Evolutionary conservation across 139 green algal species (phyloP).

Genomic region (Trebouxia sp.): DNA sequence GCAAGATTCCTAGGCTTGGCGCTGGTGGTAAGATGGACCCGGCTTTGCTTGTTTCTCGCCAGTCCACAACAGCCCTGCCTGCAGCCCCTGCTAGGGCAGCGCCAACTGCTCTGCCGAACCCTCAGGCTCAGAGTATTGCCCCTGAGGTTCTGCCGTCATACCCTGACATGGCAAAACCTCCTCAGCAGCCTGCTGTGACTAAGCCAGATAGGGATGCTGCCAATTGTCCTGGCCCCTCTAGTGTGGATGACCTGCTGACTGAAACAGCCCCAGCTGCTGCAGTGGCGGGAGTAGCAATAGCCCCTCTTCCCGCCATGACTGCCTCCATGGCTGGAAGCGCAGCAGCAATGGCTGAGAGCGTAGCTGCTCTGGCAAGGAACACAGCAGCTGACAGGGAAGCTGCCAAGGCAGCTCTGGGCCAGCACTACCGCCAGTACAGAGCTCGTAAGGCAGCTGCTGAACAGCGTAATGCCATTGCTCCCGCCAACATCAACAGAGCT

Average conservation of each 20-base stretch:
- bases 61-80: background rate
- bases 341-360: background rate
- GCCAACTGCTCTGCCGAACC: background rate
- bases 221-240: background rate
- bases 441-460: constrained; percentile 12
- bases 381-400: constrained; percentile 3
- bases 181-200: background rate
- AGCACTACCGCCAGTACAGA: constrained; percentile 24
- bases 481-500: background rate
- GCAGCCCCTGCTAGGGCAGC: background rate
- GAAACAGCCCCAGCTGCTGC: background rate
- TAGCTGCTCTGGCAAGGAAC: background rate
- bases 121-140: background rate
- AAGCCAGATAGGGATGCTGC: background rate
- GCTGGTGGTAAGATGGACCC: background rate
- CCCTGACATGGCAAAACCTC: background rate
- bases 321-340: background rate
- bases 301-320: too few relatives aligned
- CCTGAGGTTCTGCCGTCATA: background rate
- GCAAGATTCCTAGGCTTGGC: background rate
- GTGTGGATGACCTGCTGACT: constrained; percentile 4
- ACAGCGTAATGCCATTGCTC: background rate
- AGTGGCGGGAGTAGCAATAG: too few relatives aligned
- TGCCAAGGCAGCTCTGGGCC: constrained; percentile 7
- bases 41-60: constrained; percentile 4